Evolutionary conservation across 2,329 filamentous ascomycete genomes (phyloP), one percentile per base, ranked within the genome.

Genomic region (Acephala macrosclerotiorum): DNA sequence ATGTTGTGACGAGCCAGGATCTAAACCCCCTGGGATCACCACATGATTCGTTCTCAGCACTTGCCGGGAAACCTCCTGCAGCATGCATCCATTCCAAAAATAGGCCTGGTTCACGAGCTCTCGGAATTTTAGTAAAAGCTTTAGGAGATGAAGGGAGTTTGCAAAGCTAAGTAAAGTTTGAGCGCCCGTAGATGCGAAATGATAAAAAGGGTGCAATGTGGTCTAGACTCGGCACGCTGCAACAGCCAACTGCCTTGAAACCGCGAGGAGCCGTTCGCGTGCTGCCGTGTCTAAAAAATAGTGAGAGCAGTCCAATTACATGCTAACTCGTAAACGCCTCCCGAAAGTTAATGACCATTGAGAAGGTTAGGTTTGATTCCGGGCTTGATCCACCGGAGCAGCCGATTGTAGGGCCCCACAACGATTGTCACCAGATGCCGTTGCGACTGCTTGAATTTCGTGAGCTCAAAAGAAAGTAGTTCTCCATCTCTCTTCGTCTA

Each of bases 241-340:
- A 18, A 33, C 26, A 25, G 25, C 20, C 51, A 35, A 55, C 12
- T 35, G 51, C 51, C 51, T 55, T 35, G 51, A 33, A 55, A 55
- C 51, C 6, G 51, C 14, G 26, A 55, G 14, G 26, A 55, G 25
- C 51, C 51, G 51, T 55, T 53, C 47, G 47, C 47, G 2, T 53
- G 12, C 47, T 53, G 51, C 51, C 51, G 51, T 55, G 51, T 55
- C 18, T 9, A 18, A 16, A 25, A 16, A 33, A 12, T 7, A 33
- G 3, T 25, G 3, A 22, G 12, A 18, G n/a, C 25, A 55, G 49
- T 25, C 51, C 51, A 55, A 55, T 55, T 25, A 35, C 14, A 55
- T 55, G 51, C 51, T 33, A 35, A n/a, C n/a, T n/a, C n/a, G n/a
- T n/a, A n/a, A 53, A 53, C 9, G 16, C n/a, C 49, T 20, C 25